Conservation (phyloP, 2,329 filamentous ascomycete genomes). For the Calonectria ilicicola region DNA sequence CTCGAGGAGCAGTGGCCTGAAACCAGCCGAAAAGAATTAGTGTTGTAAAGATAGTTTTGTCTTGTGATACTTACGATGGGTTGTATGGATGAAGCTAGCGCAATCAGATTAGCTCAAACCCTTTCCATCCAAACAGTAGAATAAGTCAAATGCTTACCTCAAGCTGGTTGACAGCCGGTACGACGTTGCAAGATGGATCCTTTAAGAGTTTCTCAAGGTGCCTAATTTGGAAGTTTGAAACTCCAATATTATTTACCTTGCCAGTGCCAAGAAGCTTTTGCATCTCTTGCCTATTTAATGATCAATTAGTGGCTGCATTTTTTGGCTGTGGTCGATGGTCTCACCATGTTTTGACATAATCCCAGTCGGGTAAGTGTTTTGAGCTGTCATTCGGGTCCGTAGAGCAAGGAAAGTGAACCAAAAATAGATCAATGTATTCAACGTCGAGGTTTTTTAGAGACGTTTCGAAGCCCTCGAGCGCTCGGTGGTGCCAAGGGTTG, state of each 20-base stretch:
- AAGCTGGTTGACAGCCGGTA: conserved; percentile 81
- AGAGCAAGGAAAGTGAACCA: conserved; percentile 43
- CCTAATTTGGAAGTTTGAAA: conserved; percentile 84
- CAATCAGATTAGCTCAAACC: not conserved
- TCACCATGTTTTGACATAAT: conserved; percentile 29
- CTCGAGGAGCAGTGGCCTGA: conserved; percentile 19
- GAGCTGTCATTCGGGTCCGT: conserved; percentile 24
- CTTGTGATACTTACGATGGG: conserved; percentile 12
- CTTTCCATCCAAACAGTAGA: not conserved
- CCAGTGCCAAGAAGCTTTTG: conserved; percentile 74
- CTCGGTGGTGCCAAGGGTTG: conserved; percentile 71
- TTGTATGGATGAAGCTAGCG: conserved; percentile 24
- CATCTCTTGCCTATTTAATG: conserved; percentile 62
- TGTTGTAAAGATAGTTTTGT: too few relatives aligned
- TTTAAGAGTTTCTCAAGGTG: conserved; percentile 82
- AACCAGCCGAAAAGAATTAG: not conserved
- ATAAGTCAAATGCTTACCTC: conserved; percentile 61
- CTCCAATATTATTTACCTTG: conserved; percentile 82
- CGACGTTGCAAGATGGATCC: conserved; percentile 69
- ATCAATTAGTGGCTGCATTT: not conserved
- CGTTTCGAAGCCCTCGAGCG: conserved; percentile 66
- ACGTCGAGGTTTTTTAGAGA: conserved; percentile 63
- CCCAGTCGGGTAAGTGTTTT: conserved; percentile 37
- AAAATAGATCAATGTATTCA: conserved; percentile 69
- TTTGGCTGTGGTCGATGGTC: too few relatives aligned